A percentile compares a stretch with the other conserved stretches of the same genome.
Evolutionary conservation across 352 stramenopile genomes (phyloP).

Genomic region (Blastocystis sp.): DNA sequence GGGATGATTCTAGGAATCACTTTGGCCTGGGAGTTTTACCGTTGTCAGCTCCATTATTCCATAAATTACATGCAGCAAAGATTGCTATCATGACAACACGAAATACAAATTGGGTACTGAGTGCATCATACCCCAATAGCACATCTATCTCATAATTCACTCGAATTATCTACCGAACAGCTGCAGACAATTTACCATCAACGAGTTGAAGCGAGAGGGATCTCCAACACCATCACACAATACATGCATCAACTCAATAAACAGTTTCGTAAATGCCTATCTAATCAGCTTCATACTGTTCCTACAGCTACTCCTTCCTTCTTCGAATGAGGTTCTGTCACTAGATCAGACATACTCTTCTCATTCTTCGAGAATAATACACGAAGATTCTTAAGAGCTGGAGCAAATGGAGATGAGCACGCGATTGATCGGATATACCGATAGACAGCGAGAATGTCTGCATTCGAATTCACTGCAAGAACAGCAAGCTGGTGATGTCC

Average conservation of each 20-base stretch:
- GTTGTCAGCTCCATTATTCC: background rate
- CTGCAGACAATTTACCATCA: background rate
- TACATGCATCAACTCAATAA: conserved; percentile 1
- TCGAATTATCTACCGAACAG: background rate
- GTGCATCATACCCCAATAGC: background rate
- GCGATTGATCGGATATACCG: conserved; percentile 35
- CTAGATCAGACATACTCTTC: background rate
- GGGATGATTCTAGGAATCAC: background rate
- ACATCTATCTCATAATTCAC: background rate
- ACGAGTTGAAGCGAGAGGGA: background rate
- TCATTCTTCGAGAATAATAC: conserved; percentile 37
- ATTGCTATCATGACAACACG: conserved; percentile 49
- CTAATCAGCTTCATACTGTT: background rate
- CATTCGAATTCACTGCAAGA: background rate
- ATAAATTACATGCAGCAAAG: background rate
- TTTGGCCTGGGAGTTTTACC: background rate
- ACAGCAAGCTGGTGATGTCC: conserved; percentile 36
- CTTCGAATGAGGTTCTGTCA: background rate
- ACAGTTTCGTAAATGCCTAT: background rate
- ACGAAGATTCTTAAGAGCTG: conserved; percentile 12
- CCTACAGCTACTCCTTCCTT: conserved; percentile 3
- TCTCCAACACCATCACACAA: background rate
- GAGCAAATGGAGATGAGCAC: background rate
- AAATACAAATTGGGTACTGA: background rate
- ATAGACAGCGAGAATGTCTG: conserved; percentile 10